These are phyloP conservation scores for Rhynchospora tenuis DNA, from an alignment of 176 grass and related monocot species.

Conservation along the genomic window DNA sequence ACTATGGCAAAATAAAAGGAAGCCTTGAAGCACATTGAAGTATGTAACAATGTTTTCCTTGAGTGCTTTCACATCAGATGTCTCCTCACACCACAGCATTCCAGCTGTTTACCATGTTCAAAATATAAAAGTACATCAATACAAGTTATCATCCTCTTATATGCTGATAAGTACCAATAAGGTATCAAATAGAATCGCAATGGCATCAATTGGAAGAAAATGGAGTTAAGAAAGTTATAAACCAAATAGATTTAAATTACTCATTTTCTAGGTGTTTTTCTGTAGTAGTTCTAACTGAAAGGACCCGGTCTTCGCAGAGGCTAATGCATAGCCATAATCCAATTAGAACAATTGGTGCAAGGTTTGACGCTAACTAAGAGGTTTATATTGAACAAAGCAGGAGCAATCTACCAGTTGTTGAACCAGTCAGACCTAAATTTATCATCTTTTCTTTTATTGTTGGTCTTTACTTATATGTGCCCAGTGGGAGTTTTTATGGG, in stretches of 20 bases:
- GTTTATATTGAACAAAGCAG: not conserved
- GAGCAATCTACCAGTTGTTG: not conserved
- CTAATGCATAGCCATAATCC: not conserved
- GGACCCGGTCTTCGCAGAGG: not conserved
- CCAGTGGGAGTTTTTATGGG: not conserved
- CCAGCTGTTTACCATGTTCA: conserved; percentile 41
- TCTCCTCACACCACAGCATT: conserved; percentile 81
- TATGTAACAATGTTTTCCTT: conserved; percentile 71
- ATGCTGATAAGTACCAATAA: not conserved
- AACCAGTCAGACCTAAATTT: not conserved
- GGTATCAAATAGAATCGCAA: not conserved
- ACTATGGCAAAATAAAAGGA: conserved; percentile 82
- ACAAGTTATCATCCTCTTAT: not conserved
- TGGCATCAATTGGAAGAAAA: not conserved
- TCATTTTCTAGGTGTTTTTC: not conserved
- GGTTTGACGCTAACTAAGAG: not conserved
- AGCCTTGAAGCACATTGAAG: conserved; percentile 81
- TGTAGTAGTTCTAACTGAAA: not conserved
- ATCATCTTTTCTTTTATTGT: not conserved
- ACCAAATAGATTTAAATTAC: not conserved
- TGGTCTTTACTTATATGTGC: not conserved
- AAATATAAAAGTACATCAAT: conserved; percentile 11
- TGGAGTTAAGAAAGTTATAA: not conserved
- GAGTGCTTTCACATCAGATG: conserved; percentile 53
- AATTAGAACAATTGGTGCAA: not conserved